These are phyloP conservation scores for Bombardia bombarda DNA, from an alignment of 495 filamentous ascomycete species.

Conservation along the genomic window DNA sequence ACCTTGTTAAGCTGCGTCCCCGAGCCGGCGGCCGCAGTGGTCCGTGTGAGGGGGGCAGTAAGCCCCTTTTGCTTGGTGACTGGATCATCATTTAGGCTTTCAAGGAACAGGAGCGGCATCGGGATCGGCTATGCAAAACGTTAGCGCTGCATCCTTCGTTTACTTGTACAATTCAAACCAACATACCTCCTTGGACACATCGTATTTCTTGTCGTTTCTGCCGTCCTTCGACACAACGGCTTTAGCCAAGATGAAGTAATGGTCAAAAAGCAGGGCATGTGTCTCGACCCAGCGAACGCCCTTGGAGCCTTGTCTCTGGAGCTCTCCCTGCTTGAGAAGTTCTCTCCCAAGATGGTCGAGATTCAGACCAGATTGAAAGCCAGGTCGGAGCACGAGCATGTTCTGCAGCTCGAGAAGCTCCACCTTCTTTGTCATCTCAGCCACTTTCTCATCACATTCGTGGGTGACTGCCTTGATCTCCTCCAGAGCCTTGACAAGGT, in stretches of 20 bases:
- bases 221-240: slow-evolving; percentile 58
- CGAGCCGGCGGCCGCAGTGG: slow-evolving; percentile 36
- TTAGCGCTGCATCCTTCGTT: slow-evolving; percentile 6
- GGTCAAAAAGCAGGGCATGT: slow-evolving; percentile 88
- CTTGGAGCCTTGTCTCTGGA: slow-evolving; percentile 80
- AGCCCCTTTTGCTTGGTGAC: slow-evolving; percentile 82
- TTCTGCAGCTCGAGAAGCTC: slow-evolving; percentile 73
- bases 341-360: slow-evolving; percentile 86
- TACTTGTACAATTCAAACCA: background rate
- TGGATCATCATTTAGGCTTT: slow-evolving; percentile 84
- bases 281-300: slow-evolving; percentile 87
- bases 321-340: slow-evolving; percentile 80
- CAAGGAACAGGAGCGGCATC: slow-evolving; percentile 89
- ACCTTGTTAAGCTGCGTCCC: slow-evolving; percentile 45
- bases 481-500: slow-evolving; percentile 79
- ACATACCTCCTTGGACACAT: slow-evolving; percentile 84
- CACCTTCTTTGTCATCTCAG: slow-evolving; percentile 88
- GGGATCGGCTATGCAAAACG: slow-evolving; percentile 63
- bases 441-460: slow-evolving; percentile 92
- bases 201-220: slow-evolving; percentile 76
- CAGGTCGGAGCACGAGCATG: slow-evolving; percentile 75
- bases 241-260: slow-evolving; percentile 93
- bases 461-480: slow-evolving; percentile 87
- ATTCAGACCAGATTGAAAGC: slow-evolving; percentile 86
- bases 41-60: slow-evolving; percentile 52